Percentiles rank a stretch among this genome's conserved stretches.
Evolutionary conservation across 768 basidiomycete genomes (phyloP).

Genomic region (Candolleomyces aberdarensis): DNA sequence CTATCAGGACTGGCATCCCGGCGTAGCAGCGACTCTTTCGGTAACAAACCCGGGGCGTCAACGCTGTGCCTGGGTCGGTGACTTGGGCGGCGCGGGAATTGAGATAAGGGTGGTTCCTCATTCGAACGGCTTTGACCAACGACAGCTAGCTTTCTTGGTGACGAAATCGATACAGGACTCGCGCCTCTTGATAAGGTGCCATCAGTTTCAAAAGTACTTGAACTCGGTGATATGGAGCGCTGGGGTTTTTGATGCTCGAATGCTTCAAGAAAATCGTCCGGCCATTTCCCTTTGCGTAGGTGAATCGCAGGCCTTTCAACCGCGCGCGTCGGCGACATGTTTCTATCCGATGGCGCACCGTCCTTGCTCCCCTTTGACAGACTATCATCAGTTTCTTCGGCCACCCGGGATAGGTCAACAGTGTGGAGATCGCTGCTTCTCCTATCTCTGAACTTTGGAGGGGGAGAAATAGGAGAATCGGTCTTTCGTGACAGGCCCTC

Average conservation of each 20-base stretch:
- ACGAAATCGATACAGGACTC: constrained; percentile 37
- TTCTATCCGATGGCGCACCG: constrained; percentile 18
- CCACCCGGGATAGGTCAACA: constrained; percentile 62
- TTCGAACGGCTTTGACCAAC: constrained; percentile 43
- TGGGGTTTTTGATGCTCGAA: constrained; percentile 37
- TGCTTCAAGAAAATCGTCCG: constrained; percentile 72
- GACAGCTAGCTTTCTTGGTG: constrained; percentile 55
- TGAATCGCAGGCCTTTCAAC: constrained; percentile 41
- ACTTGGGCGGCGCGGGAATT: constrained; percentile 53
- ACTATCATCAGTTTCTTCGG: constrained; percentile 69
- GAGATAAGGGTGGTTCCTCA: constrained; percentile 39
- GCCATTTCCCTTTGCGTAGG: constrained; percentile 79
- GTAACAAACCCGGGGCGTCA: constrained; percentile 42
- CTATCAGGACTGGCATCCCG: constrained; percentile 63
- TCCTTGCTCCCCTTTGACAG: constrained; percentile 26
- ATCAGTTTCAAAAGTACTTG: constrained; percentile 14
- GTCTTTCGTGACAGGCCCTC: constrained; percentile 45
- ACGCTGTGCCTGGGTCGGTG: constrained; percentile 66
- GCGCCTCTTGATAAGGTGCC: constrained; percentile 7
- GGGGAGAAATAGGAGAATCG: constrained; percentile 9
- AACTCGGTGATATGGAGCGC: constrained; percentile 26
- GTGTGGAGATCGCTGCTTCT: constrained; percentile 60
- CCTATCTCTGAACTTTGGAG: constrained; percentile 42
- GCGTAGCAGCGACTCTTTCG: constrained; percentile 45
- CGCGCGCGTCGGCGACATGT: constrained; percentile 16